A percentile compares a stretch with the other conserved stretches of the same genome.
phyloP scores from a whole-genome alignment of 495 filamentous ascomycete genomes.

The Hypoxylon fragiforme region DNA sequence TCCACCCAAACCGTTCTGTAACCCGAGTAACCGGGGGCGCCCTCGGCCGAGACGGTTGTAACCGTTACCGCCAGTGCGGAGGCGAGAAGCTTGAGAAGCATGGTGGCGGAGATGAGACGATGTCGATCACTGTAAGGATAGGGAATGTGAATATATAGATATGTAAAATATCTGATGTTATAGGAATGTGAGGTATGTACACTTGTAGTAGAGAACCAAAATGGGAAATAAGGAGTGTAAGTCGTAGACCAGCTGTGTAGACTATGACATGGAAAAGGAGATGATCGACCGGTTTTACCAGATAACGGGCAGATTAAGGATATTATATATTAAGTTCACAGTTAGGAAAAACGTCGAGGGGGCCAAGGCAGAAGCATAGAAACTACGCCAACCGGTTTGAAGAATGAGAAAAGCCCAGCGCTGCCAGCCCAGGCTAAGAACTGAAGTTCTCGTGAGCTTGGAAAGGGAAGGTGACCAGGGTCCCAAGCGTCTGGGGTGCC shows the following conservation, averaged over 20 bases:
- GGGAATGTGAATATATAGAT: constrained; percentile 7
- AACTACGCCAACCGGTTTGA: constrained; percentile 9
- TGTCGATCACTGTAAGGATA: constrained; percentile 59
- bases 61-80: constrained; percentile 18
- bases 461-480: constrained; percentile 34
- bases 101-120: constrained; percentile 45
- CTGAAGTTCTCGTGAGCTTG: constrained; percentile 33
- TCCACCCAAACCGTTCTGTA: constrained; percentile 46
- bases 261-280: constrained; percentile 24
- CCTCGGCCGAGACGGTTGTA: constrained; percentile 36
- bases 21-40: constrained; percentile 37
- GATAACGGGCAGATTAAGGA: constrained; percentile 12
- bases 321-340: constrained; percentile 17
- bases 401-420: constrained; percentile 25
- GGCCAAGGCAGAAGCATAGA: neutral
- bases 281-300: constrained; percentile 22
- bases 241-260: constrained; percentile 30
- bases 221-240: constrained; percentile 26
- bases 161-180: neutral
- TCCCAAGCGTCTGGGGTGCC: constrained; percentile 22
- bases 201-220: constrained; percentile 34
- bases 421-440: constrained; percentile 21
- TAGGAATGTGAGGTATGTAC: constrained; percentile 32
- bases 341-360: neutral
- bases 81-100: constrained; percentile 48